These are phyloP conservation scores for Diddensiella caesifluorescens DNA, from an alignment of 805 yeast genomes.

Conservation along the genomic window DNA sequence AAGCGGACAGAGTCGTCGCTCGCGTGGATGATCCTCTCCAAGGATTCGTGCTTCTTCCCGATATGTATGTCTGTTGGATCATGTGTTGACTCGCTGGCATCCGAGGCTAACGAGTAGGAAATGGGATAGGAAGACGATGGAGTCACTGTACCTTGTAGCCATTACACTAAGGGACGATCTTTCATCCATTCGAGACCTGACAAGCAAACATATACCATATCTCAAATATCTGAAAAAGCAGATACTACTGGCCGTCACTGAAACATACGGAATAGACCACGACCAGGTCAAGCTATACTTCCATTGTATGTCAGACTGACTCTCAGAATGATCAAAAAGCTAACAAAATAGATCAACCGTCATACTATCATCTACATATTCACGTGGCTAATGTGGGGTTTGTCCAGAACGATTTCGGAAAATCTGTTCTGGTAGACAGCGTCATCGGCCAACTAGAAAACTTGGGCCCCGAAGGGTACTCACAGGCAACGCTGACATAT, in stretches of 20 bases:
- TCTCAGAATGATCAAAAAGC: not conserved
- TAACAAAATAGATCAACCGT: slow-evolving; percentile 63
- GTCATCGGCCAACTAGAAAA: slow-evolving; percentile 64
- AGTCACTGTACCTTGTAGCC: slow-evolving; percentile 69
- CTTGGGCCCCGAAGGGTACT: slow-evolving; percentile 53
- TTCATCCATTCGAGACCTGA: slow-evolving; percentile 70
- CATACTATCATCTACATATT: slow-evolving; percentile 91
- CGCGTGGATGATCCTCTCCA: slow-evolving; percentile 49
- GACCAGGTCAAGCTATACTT: slow-evolving; percentile 71
- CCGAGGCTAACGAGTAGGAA: no score
- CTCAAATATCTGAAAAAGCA: slow-evolving; percentile 43
- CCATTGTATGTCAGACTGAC: slow-evolving; percentile 38
- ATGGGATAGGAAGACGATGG: slow-evolving; percentile 78
- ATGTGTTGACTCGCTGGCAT: no score
- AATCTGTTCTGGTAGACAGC: slow-evolving; percentile 76
- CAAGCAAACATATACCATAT: slow-evolving; percentile 52
- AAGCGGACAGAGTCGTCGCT: slow-evolving; percentile 71
- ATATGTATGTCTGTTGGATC: slow-evolving; percentile 45
- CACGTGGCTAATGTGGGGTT: slow-evolving; percentile 77
- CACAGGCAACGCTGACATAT: slow-evolving; percentile 54
- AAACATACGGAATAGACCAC: slow-evolving; percentile 41
- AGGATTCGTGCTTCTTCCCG: slow-evolving; percentile 80
- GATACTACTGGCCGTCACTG: slow-evolving; percentile 45
- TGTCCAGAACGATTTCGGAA: slow-evolving; percentile 69
- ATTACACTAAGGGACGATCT: slow-evolving; percentile 68